These are phyloP conservation scores for Immersiella caudata DNA, from an alignment of 495 filamentous ascomycete species.

Conservation along the genomic window DNA sequence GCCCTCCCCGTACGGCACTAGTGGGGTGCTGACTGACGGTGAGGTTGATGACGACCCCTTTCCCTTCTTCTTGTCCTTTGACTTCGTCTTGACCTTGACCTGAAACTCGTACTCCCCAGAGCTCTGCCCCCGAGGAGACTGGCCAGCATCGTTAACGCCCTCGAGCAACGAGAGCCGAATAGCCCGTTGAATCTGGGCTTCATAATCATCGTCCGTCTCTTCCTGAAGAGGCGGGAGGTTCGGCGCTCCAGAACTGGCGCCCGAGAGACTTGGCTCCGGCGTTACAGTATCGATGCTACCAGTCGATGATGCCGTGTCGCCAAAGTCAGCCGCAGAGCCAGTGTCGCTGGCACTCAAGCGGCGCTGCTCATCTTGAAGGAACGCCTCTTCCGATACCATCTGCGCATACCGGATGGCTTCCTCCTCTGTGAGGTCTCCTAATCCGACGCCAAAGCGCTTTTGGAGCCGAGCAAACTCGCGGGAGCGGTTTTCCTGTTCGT, in stretches of 20 bases:
- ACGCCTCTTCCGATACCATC: slow-evolving; percentile 82
- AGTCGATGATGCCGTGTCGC: slow-evolving; percentile 52
- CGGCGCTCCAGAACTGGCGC: slow-evolving; percentile 35
- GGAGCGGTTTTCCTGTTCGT: slow-evolving; percentile 61
- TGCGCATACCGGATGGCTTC: slow-evolving; percentile 87
- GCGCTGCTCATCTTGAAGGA: slow-evolving; percentile 62
- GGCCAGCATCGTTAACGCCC: slow-evolving; percentile 40
- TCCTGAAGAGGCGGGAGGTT: slow-evolving; percentile 35
- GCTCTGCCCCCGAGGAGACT: slow-evolving; percentile 34
- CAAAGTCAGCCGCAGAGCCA: slow-evolving; percentile 49
- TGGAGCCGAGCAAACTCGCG: slow-evolving; percentile 69
- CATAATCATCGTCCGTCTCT: slow-evolving; percentile 62
- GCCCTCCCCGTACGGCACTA: slow-evolving; percentile 28
- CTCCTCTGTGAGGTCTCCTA: slow-evolving; percentile 81
- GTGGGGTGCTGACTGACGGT: slow-evolving; percentile 38
- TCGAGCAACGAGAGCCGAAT: slow-evolving; percentile 77
- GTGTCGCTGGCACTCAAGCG: slow-evolving; percentile 54
- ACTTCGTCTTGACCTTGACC: slow-evolving; percentile 58
- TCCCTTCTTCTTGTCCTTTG: slow-evolving; percentile 41
- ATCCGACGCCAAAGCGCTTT: slow-evolving; percentile 77
- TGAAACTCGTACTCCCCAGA: slow-evolving; percentile 53
- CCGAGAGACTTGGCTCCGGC: slow-evolving; percentile 53
- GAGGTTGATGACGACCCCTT: slow-evolving; percentile 42
- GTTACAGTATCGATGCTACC: slow-evolving; percentile 53
- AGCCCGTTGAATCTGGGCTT: slow-evolving; percentile 77